Evolutionary conservation across 2,329 filamentous ascomycete species (phyloP).

Genomic region (Clarireedia hainanense): DNA sequence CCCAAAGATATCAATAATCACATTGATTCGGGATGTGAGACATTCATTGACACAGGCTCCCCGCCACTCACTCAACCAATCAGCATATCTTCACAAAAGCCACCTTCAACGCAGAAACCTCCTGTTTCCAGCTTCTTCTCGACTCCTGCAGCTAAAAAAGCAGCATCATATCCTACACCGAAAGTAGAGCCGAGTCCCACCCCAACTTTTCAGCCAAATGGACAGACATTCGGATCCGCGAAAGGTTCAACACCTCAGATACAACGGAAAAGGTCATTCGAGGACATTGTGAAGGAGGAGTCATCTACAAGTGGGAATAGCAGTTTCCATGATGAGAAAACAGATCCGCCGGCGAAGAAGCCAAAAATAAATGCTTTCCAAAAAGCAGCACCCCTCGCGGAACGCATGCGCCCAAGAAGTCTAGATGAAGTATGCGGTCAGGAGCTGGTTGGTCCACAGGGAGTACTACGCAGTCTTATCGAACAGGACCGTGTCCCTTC

Average conservation of each 20-base stretch:
- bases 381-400: slow-evolving; percentile 75
- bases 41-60: slow-evolving; percentile 49
- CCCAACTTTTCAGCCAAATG: slow-evolving; percentile 25
- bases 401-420: slow-evolving; percentile 81
- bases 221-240: slow-evolving; percentile 16
- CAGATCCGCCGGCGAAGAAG: slow-evolving; percentile 46
- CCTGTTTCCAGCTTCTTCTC: slow-evolving; percentile 53
- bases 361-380: slow-evolving; percentile 56
- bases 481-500: slow-evolving; percentile 80
- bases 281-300: slow-evolving; percentile 14
- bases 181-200: slow-evolving; percentile 28
- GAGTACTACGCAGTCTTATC: slow-evolving; percentile 81
- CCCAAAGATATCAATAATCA: slow-evolving; percentile 77
- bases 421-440: slow-evolving; percentile 87
- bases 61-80: slow-evolving; percentile 31
- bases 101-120: slow-evolving; percentile 29
- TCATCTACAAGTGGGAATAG: slow-evolving; percentile 12
- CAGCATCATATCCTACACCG: slow-evolving; percentile 25
- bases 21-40: slow-evolving; percentile 74
- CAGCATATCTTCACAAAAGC: slow-evolving; percentile 37
- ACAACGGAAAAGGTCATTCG: slow-evolving; percentile 27
- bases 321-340: neutral
- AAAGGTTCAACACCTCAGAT: slow-evolving; percentile 16
- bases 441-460: slow-evolving; percentile 76
- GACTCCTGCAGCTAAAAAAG: slow-evolving; percentile 50